These are phyloP conservation scores for Seiridium unicorne DNA, from an alignment of 2,329 filamentous ascomycete genomes.

Conservation along the genomic window DNA sequence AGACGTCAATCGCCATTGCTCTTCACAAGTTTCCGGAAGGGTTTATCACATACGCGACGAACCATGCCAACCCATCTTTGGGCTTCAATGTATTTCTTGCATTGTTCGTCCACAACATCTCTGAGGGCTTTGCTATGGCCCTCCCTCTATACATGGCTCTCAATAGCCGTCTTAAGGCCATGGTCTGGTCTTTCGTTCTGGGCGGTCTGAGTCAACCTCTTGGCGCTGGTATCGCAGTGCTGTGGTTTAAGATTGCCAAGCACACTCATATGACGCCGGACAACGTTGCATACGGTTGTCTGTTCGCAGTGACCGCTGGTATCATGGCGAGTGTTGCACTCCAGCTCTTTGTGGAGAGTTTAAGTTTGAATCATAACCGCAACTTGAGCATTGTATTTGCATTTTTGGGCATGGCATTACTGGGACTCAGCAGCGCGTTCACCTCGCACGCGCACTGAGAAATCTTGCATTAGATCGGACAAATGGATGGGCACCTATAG, in stretches of 20 bases:
- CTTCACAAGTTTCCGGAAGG: conserved; percentile 92
- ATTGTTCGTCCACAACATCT: conserved; percentile 96
- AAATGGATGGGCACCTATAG: not conserved
- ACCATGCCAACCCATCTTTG: conserved; percentile 86
- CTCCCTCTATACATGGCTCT: conserved; percentile 91
- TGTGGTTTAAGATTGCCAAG: conserved; percentile 78
- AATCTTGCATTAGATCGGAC: not conserved
- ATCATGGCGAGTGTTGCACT: conserved; percentile 95
- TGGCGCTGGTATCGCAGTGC: conserved; percentile 77
- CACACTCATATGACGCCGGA: conserved; percentile 47
- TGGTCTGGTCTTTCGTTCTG: conserved; percentile 78
- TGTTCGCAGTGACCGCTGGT: conserved; percentile 87
- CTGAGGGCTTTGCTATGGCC: conserved; percentile 92
- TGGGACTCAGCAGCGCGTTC: conserved; percentile 82
- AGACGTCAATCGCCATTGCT: conserved; percentile 92
- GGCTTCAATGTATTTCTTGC: conserved; percentile 93
- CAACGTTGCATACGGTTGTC: conserved; percentile 66
- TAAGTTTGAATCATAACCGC: conserved; percentile 78
- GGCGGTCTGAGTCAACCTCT: conserved; percentile 86
- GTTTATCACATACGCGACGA: conserved; percentile 92
- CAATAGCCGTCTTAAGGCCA: conserved; percentile 74
- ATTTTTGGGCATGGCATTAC: conserved; percentile 81
- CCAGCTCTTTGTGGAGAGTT: conserved; percentile 82
- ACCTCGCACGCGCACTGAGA: conserved; percentile 54
- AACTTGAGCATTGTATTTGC: conserved; percentile 77